A percentile compares a stretch with the other conserved stretches of the same genome.
These are phyloP conservation scores for Phaeotremella fagi DNA, from an alignment of 768 basidiomycete species.

Conservation along the genomic window DNA sequence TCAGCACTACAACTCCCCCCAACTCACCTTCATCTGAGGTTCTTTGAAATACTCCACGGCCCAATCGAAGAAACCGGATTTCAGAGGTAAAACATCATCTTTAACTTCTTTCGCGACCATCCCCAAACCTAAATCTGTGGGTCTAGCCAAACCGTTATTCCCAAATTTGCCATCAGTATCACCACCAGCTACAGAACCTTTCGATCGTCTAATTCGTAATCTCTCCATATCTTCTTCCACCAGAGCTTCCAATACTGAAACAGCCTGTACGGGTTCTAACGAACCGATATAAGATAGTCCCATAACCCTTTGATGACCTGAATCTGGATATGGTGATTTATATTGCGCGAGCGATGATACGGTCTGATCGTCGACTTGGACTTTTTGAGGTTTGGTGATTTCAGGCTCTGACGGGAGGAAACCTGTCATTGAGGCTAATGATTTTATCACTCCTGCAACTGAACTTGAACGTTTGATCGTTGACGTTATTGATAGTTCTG, in stretches of 20 bases:
- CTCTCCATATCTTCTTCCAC: slow-evolving; percentile 95
- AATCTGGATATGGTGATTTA: slow-evolving; percentile 35
- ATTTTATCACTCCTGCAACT: slow-evolving; percentile 40
- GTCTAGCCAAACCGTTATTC: slow-evolving; percentile 52
- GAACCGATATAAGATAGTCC: neutral
- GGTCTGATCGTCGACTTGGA: neutral
- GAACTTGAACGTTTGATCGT: slow-evolving; percentile 37
- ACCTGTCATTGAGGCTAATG: slow-evolving; percentile 45
- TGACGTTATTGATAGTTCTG: slow-evolving; percentile 17
- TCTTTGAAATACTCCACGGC: slow-evolving; percentile 96
- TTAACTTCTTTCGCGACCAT: slow-evolving; percentile 56
- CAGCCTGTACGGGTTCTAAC: slow-evolving; percentile 50
- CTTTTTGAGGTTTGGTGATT: slow-evolving; percentile 6
- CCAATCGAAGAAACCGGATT: slow-evolving; percentile 92
- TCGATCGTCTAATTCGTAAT: slow-evolving; percentile 62
- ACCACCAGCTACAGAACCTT: slow-evolving; percentile 38
- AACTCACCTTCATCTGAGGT: slow-evolving; percentile 90
- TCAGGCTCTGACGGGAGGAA: slow-evolving; percentile 19
- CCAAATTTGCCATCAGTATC: slow-evolving; percentile 39
- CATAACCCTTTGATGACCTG: slow-evolving; percentile 25
- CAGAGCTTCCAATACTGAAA: slow-evolving; percentile 77
- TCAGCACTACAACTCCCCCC: neutral
- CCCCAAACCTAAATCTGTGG: slow-evolving; percentile 49
- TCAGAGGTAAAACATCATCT: slow-evolving; percentile 78
- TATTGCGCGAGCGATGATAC: slow-evolving; percentile 6